Evolutionary conservation across 768 basidiomycete genomes (phyloP).

Genomic region (Daedaleopsis sinensis): DNA sequence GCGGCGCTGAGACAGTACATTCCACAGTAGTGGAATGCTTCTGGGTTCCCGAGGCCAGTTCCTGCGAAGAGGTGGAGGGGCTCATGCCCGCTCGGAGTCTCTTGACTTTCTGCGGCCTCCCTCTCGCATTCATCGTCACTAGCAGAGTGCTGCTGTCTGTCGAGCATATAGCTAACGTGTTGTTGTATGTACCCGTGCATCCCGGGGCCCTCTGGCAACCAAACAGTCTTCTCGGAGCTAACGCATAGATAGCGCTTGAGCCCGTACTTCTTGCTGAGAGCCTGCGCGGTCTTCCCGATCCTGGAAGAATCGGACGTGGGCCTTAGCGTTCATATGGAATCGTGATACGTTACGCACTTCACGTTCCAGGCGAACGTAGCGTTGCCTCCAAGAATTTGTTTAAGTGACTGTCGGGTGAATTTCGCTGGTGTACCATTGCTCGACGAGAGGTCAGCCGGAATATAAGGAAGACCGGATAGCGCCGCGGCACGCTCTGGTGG

Average conservation of each 20-base stretch:
- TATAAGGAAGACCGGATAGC: background rate
- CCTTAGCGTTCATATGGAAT: background rate
- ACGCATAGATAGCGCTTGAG: slow-evolving; percentile 50
- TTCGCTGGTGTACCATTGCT: background rate
- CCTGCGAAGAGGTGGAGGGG: slow-evolving; percentile 50
- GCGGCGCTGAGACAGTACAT: slow-evolving; percentile 41
- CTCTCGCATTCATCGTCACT: background rate
- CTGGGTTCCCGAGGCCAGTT: slow-evolving; percentile 29
- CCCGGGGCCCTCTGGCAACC: slow-evolving; percentile 51
- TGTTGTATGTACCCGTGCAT: slow-evolving; percentile 58
- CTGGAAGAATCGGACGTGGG: background rate
- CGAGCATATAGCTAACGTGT: slow-evolving; percentile 45
- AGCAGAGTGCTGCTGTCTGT: too few species aligned
- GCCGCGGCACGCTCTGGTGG: background rate
- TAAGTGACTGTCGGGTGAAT: background rate
- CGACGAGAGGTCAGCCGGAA: background rate
- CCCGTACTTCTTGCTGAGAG: slow-evolving; percentile 29
- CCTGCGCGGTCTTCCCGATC: slow-evolving; percentile 23
- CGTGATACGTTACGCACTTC: background rate
- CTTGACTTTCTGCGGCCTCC: background rate
- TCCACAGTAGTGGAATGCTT: slow-evolving; percentile 47
- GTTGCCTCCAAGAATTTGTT: background rate
- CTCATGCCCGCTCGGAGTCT: slow-evolving; percentile 40
- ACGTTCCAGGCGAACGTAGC: background rate
- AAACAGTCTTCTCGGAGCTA: slow-evolving; percentile 51